Conservation (phyloP, 2,329 filamentous ascomycete genomes). For the Microascus cirrosus region DNA sequence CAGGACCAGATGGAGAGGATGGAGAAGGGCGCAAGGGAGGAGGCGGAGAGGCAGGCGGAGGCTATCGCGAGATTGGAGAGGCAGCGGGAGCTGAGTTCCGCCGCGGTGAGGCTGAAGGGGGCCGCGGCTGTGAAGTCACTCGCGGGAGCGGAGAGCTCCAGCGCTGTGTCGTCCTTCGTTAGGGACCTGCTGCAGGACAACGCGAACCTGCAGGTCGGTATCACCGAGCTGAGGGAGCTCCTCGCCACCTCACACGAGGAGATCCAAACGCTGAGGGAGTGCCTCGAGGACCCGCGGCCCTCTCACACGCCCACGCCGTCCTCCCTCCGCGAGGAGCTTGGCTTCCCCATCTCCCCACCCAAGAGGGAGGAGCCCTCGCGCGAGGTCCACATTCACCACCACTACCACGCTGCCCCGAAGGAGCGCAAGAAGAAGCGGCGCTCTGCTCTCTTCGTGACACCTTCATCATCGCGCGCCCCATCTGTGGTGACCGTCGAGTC, state of each 20-base stretch:
- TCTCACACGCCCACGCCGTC: constrained; percentile 23
- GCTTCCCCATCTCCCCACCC: constrained; percentile 25
- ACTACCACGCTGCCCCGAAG: constrained; percentile 65
- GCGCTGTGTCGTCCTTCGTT: constrained; percentile 89
- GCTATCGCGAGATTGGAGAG: constrained; percentile 75
- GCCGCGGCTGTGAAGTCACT: constrained; percentile 62
- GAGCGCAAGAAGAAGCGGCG: constrained; percentile 51
- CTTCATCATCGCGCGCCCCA: neutral
- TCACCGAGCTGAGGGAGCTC: constrained; percentile 84
- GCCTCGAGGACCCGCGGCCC: constrained; percentile 70
- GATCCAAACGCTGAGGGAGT: constrained; percentile 75
- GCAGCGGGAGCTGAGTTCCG: constrained; percentile 68
- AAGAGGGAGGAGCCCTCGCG: constrained; percentile 35
- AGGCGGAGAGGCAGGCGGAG: constrained; percentile 71
- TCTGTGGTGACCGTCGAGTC: neutral
- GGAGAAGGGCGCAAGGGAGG: constrained; percentile 70
- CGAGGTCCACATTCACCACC: constrained; percentile 86
- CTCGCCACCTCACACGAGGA: constrained; percentile 87
- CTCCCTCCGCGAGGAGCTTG: constrained; percentile 63
- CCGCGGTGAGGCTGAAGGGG: constrained; percentile 70
- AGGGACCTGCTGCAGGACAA: constrained; percentile 94
- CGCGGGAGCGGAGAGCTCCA: constrained; percentile 45
- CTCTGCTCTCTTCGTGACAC: neutral
- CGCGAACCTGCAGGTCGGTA: constrained; percentile 81
- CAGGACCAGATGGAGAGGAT: constrained; percentile 84